phyloP scores from a whole-genome alignment of 1,284 basidiomycete genomes.

The Cryptococcus floricola region DNA sequence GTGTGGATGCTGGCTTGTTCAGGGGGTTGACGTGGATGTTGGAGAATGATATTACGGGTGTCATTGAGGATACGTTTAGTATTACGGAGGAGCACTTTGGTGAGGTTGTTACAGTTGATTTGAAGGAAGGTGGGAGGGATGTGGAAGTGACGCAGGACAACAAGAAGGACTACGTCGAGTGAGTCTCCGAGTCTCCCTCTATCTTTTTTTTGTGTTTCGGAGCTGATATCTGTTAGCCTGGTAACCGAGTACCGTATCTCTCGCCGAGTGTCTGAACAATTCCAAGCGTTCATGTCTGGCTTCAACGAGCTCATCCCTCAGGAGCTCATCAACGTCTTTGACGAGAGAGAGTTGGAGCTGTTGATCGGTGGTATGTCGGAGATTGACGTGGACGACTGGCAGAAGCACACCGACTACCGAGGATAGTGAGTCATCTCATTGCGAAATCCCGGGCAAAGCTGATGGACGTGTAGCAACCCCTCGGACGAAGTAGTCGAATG shows the following conservation, averaged over 20 bases:
- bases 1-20: slow-evolving; percentile 84
- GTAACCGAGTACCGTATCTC: slow-evolving; percentile 94
- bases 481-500: slow-evolving; percentile 92
- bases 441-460: not conserved
- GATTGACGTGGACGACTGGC: slow-evolving; percentile 73
- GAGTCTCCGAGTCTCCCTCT: slow-evolving; percentile 30
- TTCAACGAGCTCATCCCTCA: slow-evolving; percentile 92
- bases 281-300: slow-evolving; percentile 91
- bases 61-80: slow-evolving; percentile 92
- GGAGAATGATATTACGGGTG: slow-evolving; percentile 92
- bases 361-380: slow-evolving; percentile 99
- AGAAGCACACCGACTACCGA: slow-evolving; percentile 60
- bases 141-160: slow-evolving; percentile 91
- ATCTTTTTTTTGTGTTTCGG: not conserved
- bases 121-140: slow-evolving; percentile 80
- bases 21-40: slow-evolving; percentile 96
- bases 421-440: slow-evolving; percentile 46
- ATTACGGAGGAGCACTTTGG: slow-evolving; percentile 96
- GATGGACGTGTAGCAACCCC: slow-evolving; percentile 55
- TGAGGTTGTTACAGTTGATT: slow-evolving; percentile 87
- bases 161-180: slow-evolving; percentile 98
- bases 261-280: slow-evolving; percentile 89
- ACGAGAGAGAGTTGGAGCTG: slow-evolving; percentile 89
- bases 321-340: slow-evolving; percentile 94
- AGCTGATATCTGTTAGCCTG: slow-evolving; percentile 45